Conservation (phyloP, 345 rosid species). For the Salix caprea region DNA sequence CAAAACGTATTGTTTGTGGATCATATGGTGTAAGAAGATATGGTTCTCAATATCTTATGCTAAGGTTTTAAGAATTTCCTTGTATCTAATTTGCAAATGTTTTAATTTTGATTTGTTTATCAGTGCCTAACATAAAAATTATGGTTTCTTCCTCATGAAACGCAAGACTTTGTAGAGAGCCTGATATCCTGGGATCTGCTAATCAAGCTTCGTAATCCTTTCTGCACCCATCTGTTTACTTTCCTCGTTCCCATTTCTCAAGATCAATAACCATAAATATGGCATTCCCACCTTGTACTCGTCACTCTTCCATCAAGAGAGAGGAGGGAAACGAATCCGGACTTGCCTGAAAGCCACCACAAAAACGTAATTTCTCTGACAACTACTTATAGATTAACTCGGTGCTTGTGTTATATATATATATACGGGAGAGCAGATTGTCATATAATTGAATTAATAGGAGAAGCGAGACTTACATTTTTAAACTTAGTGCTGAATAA, state of each 20-base stretch:
- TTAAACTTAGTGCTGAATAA: not conserved
- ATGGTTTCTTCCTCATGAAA: not conserved
- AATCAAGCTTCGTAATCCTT: not conserved
- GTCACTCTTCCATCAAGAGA: not conserved
- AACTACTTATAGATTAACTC: not conserved
- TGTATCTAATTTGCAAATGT: constrained; percentile 30
- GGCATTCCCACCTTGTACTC: not conserved
- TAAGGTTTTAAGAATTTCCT: constrained; percentile 14
- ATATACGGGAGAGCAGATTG: not conserved
- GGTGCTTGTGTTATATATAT: not conserved
- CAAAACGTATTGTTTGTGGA: constrained; percentile 15
- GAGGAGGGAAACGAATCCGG: no score
- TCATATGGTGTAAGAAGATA: constrained; percentile 16
- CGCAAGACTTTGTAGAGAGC: not conserved
- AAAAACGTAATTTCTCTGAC: not conserved
- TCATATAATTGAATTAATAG: not conserved
- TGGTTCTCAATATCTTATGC: constrained; percentile 20
- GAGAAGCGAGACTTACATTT: not conserved
- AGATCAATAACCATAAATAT: not conserved
- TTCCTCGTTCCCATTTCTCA: not conserved
- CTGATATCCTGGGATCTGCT: not conserved
- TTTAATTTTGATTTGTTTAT: constrained; percentile 2
- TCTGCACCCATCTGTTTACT: not conserved
- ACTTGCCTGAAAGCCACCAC: no score
- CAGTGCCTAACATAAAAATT: not conserved